Evolutionary conservation across 148 eudicot genomes (phyloP).

Genomic region (Beta vulgaris): DNA sequence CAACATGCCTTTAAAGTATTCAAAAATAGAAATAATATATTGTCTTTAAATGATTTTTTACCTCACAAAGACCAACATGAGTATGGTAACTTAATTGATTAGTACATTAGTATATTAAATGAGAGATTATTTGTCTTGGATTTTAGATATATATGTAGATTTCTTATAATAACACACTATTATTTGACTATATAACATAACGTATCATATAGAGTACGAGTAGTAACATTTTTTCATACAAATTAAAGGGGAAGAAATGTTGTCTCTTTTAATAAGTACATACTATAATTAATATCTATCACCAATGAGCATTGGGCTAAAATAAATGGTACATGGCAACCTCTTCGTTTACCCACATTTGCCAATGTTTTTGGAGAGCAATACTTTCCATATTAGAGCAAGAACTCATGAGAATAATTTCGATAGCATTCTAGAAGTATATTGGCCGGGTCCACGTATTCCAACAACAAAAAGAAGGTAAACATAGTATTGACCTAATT

Average conservation of each 20-base stretch:
- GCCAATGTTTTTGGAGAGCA: background rate
- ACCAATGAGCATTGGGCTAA: background rate
- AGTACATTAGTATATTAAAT: too few species aligned
- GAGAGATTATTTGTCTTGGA: too few species aligned
- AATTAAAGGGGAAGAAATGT: too few species aligned
- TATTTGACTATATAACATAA: too few species aligned
- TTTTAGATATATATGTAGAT: too few species aligned
- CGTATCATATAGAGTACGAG: background rate
- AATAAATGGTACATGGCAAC: background rate
- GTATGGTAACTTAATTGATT: too few species aligned
- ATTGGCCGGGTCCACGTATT: conserved; percentile 1
- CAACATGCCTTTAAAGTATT: too few species aligned
- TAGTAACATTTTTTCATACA: background rate
- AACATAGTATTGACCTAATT: background rate
- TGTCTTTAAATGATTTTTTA: too few species aligned
- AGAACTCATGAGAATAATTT: background rate
- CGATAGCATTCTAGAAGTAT: background rate
- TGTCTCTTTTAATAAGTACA: too few species aligned
- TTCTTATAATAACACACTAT: too few species aligned
- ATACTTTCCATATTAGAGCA: conserved; percentile 1
- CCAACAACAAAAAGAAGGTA: background rate
- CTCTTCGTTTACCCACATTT: background rate
- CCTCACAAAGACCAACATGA: too few species aligned
- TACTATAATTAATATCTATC: background rate
- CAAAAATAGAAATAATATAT: too few species aligned